Percentiles rank a stretch among this genome's conserved stretches.
phyloP scores from a whole-genome alignment of 441 rosid genomes.

The Eruca vesicaria region DNA sequence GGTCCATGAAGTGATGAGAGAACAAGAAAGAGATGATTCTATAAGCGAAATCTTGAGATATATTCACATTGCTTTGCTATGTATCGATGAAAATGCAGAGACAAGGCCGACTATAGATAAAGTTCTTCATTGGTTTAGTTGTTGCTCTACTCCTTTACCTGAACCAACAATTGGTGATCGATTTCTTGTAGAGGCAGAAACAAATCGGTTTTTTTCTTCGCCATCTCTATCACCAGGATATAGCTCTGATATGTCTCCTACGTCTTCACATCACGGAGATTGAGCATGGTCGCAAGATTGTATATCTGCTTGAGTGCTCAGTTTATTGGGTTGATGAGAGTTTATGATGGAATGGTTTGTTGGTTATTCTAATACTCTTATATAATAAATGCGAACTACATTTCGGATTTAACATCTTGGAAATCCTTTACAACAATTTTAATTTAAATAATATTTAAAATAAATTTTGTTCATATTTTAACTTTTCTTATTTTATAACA shows the following conservation, averaged over 20 bases:
- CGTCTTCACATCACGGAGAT: not conserved
- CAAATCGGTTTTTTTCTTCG: not conserved
- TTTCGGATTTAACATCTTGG: not conserved
- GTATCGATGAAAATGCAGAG: constrained; percentile 10
- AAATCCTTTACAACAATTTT: no score
- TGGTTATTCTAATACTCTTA: not conserved
- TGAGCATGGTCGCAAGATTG: not conserved
- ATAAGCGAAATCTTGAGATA: constrained; percentile 27
- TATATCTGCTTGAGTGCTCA: not conserved
- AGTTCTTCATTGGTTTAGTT: constrained; percentile 31
- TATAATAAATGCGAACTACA: not conserved
- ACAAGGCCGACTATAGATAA: constrained; percentile 20
- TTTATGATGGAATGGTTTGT: not conserved
- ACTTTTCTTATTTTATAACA: no score
- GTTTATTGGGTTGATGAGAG: not conserved
- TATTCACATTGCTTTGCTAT: constrained; percentile 26
- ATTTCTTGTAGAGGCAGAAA: not conserved
- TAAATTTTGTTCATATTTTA: no score
- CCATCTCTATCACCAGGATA: not conserved
- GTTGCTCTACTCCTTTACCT: constrained; percentile 3
- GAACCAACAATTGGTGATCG: not conserved
- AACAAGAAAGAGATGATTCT: not conserved
- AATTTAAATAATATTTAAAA: no score
- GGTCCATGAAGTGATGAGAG: constrained; percentile 23
- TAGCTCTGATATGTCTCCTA: not conserved